These are phyloP conservation scores for Entophlyctis luteolus DNA, from an alignment of 192 early-diverging fungal species.

Conservation along the genomic window DNA sequence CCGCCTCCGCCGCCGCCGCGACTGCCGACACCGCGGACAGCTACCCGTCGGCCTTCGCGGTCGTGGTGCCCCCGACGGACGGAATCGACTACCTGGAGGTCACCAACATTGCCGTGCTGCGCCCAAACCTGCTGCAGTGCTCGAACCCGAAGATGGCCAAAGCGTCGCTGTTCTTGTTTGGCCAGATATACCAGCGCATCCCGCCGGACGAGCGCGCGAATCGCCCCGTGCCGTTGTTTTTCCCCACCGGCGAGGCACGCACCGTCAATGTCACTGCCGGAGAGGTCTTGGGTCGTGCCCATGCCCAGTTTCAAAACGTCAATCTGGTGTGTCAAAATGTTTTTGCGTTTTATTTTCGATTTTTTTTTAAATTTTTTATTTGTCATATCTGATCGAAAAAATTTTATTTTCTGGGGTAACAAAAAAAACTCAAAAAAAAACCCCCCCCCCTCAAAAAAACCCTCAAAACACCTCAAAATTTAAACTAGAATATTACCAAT, in stretches of 20 bases:
- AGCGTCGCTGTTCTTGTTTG: neutral
- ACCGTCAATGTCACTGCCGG: constrained; percentile 12
- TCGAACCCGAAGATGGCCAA: neutral
- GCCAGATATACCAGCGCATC: constrained; percentile 18
- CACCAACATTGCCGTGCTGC: constrained; percentile 7
- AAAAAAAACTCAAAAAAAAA: no score
- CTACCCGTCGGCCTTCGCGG: neutral
- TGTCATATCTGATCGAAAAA: no score
- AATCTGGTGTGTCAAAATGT: neutral
- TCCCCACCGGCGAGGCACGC: constrained; percentile 16
- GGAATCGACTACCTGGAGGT: constrained; percentile 22
- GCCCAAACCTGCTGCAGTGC: neutral
- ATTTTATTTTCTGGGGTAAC: no score
- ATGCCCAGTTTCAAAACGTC: constrained; percentile 17
- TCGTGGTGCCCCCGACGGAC: constrained; percentile 6
- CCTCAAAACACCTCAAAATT: neutral
- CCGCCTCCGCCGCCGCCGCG: neutral
- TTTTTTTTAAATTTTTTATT: neutral
- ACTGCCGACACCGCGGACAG: neutral
- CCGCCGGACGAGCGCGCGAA: neutral
- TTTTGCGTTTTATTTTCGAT: neutral
- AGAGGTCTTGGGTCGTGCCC: constrained; percentile 16
- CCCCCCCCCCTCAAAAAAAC: no score
- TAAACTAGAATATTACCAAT: neutral
- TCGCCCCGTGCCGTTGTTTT: constrained; percentile 4